Base-by-base conservation (phyloP, 2,329 filamentous ascomycete species). In the Nannizzia gypsea region DNA sequence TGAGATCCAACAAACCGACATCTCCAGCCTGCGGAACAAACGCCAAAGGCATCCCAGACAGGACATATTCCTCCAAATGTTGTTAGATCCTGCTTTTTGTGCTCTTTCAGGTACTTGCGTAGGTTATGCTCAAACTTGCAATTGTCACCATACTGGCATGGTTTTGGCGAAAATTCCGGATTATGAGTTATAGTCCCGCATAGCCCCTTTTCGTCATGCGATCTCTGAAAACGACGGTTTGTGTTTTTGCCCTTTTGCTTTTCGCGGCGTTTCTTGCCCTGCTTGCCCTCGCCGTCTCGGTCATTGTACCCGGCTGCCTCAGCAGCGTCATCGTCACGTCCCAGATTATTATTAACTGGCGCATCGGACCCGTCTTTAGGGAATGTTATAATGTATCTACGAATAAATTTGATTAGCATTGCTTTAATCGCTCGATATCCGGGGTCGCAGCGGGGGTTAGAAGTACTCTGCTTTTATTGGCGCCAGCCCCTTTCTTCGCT, bases 1-100 rank as follows among this genome's bases (percentile, higher is more conserved):
- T 99, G 93, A 63, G 89, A 95, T 63, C 82, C 82, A 36, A 89
- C 87, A 69, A 96, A 95, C 22, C 92, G 87, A 71, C 93, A 99
- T 71, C 92, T 95, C 91, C 92, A 99, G 4, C 93, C 93, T 13
- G 87, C 83, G 56, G 83, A 81, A 67, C 93, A 99, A 63, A 80
- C 83, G 11, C 91, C 91, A 64, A 86, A 83, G 15, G 79, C 78
- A 65, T 89, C 85, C 72, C 84, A 96, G 6, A 95, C 81, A 0
- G 91, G 92, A 69, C 93, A 99, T 63, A 86, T 79, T 5, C 89
- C 87, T 46, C 79, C 80, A 67, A 95, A 87, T 0, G 87, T 89
- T 3, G 81, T 80, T 42, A 96, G 78, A 68, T 97, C 89, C 62
- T 83, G 83, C 50, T 89, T 84, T 65, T 92, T 91, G 63, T 90